A percentile compares a stretch with the other conserved stretches of the same genome.
phyloP scores from a whole-genome alignment of 345 rosid genomes.

The Odontarrhena argentea region DNA sequence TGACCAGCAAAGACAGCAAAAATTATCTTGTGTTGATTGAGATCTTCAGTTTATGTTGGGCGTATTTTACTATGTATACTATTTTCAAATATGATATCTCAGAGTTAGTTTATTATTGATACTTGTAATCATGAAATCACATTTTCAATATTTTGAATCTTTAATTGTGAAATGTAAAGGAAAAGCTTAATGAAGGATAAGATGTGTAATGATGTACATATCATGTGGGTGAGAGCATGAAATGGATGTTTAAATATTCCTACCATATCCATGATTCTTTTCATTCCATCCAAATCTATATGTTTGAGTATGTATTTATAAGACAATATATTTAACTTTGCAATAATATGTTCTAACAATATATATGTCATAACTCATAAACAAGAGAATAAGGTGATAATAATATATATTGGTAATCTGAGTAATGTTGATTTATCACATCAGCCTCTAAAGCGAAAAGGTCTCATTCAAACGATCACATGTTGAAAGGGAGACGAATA shows the following conservation, averaged over 20 bases:
- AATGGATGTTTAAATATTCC: background rate
- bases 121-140: background rate
- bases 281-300: background rate
- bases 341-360: too few relatives aligned
- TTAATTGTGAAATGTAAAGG: too few relatives aligned
- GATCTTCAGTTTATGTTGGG: slow-evolving; percentile 1
- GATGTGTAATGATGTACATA: too few relatives aligned
- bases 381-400: background rate
- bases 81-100: background rate
- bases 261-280: too few relatives aligned
- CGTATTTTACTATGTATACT: background rate
- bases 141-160: too few relatives aligned
- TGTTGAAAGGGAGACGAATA: slow-evolving; percentile 19
- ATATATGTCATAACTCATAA: too few relatives aligned
- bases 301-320: background rate
- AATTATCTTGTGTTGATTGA: background rate
- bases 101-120: background rate
- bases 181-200: too few relatives aligned
- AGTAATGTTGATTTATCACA: slow-evolving; percentile 23
- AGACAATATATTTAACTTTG: background rate
- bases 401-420: background rate
- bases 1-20: slow-evolving; percentile 31
- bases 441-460: slow-evolving; percentile 23
- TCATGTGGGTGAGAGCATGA: background rate
- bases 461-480: slow-evolving; percentile 27